These are phyloP conservation scores for Pythium apleroticum DNA, from an alignment of 352 stramenopile species.

Conservation along the genomic window DNA sequence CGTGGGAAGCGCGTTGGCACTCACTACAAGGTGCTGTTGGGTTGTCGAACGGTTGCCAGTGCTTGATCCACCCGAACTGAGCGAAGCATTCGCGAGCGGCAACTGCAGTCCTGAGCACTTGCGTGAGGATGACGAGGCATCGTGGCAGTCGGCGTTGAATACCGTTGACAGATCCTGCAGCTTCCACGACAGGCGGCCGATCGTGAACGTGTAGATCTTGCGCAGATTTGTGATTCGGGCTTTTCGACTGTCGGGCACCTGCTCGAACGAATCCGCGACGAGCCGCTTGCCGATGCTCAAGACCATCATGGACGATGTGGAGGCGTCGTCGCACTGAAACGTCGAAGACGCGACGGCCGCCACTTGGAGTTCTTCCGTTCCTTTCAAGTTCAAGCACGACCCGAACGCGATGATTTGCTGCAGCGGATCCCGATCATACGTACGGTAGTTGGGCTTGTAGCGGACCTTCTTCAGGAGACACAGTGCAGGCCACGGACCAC, in stretches of 20 bases:
- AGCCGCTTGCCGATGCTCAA: conserved; percentile 18
- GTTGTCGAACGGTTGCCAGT: background rate
- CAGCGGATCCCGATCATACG: background rate
- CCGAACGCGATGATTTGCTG: conserved; percentile 4
- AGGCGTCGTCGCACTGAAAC: background rate
- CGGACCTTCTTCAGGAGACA: background rate
- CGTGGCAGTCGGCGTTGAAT: conserved; percentile 18
- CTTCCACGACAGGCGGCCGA: conserved; percentile 24
- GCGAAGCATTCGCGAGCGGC: background rate
- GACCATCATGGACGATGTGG: background rate
- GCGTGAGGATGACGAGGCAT: background rate
- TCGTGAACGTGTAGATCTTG: conserved; percentile 28
- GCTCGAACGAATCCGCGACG: background rate
- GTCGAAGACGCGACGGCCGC: background rate
- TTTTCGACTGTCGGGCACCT: background rate
- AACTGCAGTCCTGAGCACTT: conserved; percentile 5
- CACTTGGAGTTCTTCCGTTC: background rate
- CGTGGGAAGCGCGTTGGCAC: background rate
- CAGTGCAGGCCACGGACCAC: conserved; percentile 5
- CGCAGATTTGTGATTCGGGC: conserved; percentile 17
- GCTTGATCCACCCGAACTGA: background rate
- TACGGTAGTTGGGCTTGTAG: background rate
- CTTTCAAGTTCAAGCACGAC: background rate
- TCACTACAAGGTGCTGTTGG: conserved; percentile 1
- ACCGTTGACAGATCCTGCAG: conserved; percentile 9